Conservation (phyloP, 495 filamentous ascomycete species). For the Lichina pygmaea region DNA sequence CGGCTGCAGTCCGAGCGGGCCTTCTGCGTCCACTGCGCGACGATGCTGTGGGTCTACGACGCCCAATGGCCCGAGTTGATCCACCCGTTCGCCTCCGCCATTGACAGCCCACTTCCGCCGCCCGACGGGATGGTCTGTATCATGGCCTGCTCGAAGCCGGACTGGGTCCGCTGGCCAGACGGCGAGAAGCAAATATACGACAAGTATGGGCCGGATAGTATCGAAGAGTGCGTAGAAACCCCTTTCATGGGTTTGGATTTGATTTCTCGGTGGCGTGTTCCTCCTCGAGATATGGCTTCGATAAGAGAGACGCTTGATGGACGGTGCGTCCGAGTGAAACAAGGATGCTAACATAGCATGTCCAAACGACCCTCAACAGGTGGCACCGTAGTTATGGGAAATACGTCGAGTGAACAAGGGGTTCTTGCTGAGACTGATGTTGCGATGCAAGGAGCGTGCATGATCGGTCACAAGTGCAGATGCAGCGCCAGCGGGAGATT, state of each 20-base stretch:
- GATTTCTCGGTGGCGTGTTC: neutral
- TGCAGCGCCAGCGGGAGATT: too few relatives aligned
- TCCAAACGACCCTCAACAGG: neutral
- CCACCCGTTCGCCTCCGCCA: constrained; percentile 28
- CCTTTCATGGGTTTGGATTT: neutral
- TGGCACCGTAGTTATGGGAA: neutral
- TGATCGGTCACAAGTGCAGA: too few relatives aligned
- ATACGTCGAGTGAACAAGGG: neutral
- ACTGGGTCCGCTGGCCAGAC: constrained; percentile 20
- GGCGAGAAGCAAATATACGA: neutral
- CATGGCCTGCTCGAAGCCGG: constrained; percentile 19
- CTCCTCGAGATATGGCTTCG: too few relatives aligned
- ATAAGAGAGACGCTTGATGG: too few relatives aligned
- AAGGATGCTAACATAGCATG: too few relatives aligned
- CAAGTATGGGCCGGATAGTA: constrained; percentile 8
- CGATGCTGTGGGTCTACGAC: constrained; percentile 24
- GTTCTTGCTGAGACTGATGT: too few relatives aligned
- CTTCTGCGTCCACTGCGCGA: constrained; percentile 24
- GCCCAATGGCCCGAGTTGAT: constrained; percentile 25
- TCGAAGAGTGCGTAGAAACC: constrained; percentile 10
- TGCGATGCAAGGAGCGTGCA: too few relatives aligned
- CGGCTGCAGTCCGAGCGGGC: constrained; percentile 20
- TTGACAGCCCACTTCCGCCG: constrained; percentile 23
- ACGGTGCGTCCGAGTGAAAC: too few relatives aligned
- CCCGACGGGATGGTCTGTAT: constrained; percentile 27